These are phyloP conservation scores for Kwoniella botswanensis DNA, from an alignment of 768 basidiomycete species.

Conservation along the genomic window DNA sequence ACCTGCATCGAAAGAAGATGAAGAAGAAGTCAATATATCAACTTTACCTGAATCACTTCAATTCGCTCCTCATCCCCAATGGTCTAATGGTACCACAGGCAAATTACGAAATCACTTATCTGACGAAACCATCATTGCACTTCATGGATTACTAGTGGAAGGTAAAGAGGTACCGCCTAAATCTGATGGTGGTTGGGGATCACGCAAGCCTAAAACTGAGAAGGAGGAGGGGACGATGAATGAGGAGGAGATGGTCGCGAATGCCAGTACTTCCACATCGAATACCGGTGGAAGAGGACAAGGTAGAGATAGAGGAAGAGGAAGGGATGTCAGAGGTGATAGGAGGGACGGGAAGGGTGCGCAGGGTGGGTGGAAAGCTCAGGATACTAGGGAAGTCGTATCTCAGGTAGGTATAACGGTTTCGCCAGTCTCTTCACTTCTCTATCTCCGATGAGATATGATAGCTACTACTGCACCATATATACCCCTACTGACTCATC, in stretches of 20 bases:
- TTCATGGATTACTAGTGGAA: slow-evolving; percentile 78
- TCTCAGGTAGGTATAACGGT: slow-evolving; percentile 70
- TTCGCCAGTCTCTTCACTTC: not conserved
- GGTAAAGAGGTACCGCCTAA: slow-evolving; percentile 77
- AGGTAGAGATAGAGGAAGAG: slow-evolving; percentile 54
- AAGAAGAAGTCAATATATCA: slow-evolving; percentile 29
- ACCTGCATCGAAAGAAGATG: slow-evolving; percentile 34
- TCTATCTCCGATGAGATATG: too few relatives aligned
- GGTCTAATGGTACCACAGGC: slow-evolving; percentile 47
- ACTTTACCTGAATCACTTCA: slow-evolving; percentile 46
- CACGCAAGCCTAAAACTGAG: slow-evolving; percentile 14
- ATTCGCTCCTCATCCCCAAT: slow-evolving; percentile 36
- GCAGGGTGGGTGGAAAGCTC: slow-evolving; percentile 42
- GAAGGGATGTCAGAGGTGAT: slow-evolving; percentile 40
- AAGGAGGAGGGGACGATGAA: slow-evolving; percentile 42
- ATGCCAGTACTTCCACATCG: not conserved
- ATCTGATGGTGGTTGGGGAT: slow-evolving; percentile 76
- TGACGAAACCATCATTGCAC: slow-evolving; percentile 64
- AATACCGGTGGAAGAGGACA: slow-evolving; percentile 36
- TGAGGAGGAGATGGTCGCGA: slow-evolving; percentile 13
- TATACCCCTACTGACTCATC: too few relatives aligned
- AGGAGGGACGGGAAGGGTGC: slow-evolving; percentile 42
- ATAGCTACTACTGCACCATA: not conserved
- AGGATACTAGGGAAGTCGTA: slow-evolving; percentile 74
- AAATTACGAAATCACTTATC: slow-evolving; percentile 71